These are phyloP conservation scores for Dichomitus squalens DNA, from an alignment of 1,284 basidiomycete species.

Conservation along the genomic window DNA sequence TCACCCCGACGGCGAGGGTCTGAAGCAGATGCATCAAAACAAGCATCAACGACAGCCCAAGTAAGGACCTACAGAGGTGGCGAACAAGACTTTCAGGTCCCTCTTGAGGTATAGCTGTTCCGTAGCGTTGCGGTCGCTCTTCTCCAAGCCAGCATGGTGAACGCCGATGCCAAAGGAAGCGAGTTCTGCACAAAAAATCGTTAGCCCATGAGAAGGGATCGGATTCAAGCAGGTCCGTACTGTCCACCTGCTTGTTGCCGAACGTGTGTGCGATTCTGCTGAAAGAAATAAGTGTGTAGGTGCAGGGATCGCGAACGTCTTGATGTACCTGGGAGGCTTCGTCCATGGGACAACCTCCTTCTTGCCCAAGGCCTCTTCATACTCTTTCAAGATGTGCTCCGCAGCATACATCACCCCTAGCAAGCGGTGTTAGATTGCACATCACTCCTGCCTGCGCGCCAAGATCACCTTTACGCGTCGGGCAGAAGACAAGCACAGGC, in stretches of 20 bases:
- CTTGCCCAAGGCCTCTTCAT: slow-evolving; percentile 54
- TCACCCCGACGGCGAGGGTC: slow-evolving; percentile 89
- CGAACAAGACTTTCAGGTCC: slow-evolving; percentile 66
- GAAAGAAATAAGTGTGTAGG: not conserved
- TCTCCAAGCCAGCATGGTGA: slow-evolving; percentile 84
- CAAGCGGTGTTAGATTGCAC: not conserved
- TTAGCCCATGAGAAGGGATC: not conserved
- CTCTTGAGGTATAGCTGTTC: slow-evolving; percentile 75
- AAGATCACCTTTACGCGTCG: slow-evolving; percentile 78
- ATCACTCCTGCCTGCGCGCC: not conserved
- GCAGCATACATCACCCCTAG: slow-evolving; percentile 74
- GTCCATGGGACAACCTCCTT: slow-evolving; percentile 67
- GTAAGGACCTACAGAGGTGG: slow-evolving; percentile 59
- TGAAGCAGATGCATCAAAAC: slow-evolving; percentile 32
- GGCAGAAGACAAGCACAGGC: slow-evolving; percentile 84
- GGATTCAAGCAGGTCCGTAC: slow-evolving; percentile 38
- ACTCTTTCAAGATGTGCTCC: slow-evolving; percentile 73
- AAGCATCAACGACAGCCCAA: not conserved
- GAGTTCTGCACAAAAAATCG: slow-evolving; percentile 46
- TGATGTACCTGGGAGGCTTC: slow-evolving; percentile 47
- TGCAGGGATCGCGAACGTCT: too few species aligned
- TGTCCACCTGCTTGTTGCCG: slow-evolving; percentile 61
- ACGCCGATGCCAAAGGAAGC: slow-evolving; percentile 74
- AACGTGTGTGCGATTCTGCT: slow-evolving; percentile 56
- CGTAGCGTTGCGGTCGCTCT: slow-evolving; percentile 68